Evolutionary conservation across 2,329 filamentous ascomycete species (phyloP).

Genomic region (Talaromyces amestolkiae): DNA sequence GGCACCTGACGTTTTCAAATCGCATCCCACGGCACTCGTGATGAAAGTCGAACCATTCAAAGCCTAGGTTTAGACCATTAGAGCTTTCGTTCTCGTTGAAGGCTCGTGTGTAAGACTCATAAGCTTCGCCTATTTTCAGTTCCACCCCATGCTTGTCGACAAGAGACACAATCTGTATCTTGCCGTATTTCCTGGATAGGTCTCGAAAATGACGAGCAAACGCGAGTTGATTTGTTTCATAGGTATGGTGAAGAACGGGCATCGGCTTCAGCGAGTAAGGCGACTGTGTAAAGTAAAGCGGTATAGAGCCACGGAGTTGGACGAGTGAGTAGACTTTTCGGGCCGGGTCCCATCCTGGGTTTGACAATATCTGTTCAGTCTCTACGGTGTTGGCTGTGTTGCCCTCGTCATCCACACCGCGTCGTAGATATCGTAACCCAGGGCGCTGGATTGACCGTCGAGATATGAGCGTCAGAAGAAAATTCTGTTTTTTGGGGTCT

Average conservation of each 20-base stretch:
- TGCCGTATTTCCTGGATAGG: slow-evolving; percentile 68
- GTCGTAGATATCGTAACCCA: slow-evolving; percentile 82
- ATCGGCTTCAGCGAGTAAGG: slow-evolving; percentile 90
- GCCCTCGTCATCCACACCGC: slow-evolving; percentile 86
- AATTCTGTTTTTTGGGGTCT: slow-evolving; percentile 46
- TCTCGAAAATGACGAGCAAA: slow-evolving; percentile 76
- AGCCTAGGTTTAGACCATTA: slow-evolving; percentile 57
- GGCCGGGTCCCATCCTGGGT: slow-evolving; percentile 61
- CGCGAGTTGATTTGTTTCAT: slow-evolving; percentile 72
- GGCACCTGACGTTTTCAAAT: slow-evolving; percentile 85
- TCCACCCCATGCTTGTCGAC: slow-evolving; percentile 88
- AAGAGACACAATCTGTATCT: slow-evolving; percentile 74
- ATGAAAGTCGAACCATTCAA: slow-evolving; percentile 99
- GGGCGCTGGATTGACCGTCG: slow-evolving; percentile 81
- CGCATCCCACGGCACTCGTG: slow-evolving; percentile 91
- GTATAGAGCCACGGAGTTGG: slow-evolving; percentile 87
- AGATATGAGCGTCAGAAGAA: slow-evolving; percentile 87
- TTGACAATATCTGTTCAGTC: slow-evolving; percentile 88
- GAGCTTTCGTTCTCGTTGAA: slow-evolving; percentile 63
- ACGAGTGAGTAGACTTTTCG: slow-evolving; percentile 75
- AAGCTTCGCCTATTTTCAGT: slow-evolving; percentile 72
- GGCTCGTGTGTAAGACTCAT: slow-evolving; percentile 64
- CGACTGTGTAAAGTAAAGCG: slow-evolving; percentile 90
- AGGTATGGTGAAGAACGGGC: slow-evolving; percentile 76
- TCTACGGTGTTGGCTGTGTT: slow-evolving; percentile 88